Percentiles rank a stretch among this genome's conserved stretches.
Conservation (phyloP, 2,329 filamentous ascomycete species). For the Cadophora sp. region DNA sequence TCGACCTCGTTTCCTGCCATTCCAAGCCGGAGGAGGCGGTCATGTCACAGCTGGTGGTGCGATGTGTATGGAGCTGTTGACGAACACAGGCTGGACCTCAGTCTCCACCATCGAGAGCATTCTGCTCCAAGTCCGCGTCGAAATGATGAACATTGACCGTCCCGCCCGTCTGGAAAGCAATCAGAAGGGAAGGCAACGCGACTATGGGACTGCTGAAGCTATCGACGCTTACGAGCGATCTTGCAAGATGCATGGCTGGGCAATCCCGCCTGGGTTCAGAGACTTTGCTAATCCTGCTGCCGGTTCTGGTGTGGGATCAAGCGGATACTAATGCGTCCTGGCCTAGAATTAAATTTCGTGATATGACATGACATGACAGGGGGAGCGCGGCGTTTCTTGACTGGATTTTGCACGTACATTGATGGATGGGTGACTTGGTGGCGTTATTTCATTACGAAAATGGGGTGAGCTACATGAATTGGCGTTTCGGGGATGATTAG, state of each 20-base stretch:
- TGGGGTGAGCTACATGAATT: not conserved
- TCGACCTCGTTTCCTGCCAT: constrained; percentile 78
- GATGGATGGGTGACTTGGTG: not conserved
- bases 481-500: not conserved
- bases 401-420: not conserved
- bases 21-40: constrained; percentile 77
- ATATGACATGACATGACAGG: not conserved
- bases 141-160: constrained; percentile 69
- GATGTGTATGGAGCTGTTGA: constrained; percentile 84
- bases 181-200: constrained; percentile 35
- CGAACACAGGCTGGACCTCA: constrained; percentile 81
- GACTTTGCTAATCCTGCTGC: constrained; percentile 23
- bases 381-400: constrained; percentile 3
- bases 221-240: constrained; percentile 75
- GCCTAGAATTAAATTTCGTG: too few relatives aligned
- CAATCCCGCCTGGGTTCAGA: constrained; percentile 66
- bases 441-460: constrained; percentile 1
- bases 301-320: not conserved
- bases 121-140: constrained; percentile 80
- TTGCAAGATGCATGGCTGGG: constrained; percentile 75
- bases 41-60: constrained; percentile 86
- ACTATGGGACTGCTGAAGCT: constrained; percentile 76
- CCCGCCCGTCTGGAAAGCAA: constrained; percentile 70
- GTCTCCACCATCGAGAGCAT: constrained; percentile 78
- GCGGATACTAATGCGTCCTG: not conserved